Percentiles rank a stretch among this genome's conserved stretches.
Evolutionary conservation across 768 basidiomycete species (phyloP).

Genomic region (Naganishia kalamii): DNA sequence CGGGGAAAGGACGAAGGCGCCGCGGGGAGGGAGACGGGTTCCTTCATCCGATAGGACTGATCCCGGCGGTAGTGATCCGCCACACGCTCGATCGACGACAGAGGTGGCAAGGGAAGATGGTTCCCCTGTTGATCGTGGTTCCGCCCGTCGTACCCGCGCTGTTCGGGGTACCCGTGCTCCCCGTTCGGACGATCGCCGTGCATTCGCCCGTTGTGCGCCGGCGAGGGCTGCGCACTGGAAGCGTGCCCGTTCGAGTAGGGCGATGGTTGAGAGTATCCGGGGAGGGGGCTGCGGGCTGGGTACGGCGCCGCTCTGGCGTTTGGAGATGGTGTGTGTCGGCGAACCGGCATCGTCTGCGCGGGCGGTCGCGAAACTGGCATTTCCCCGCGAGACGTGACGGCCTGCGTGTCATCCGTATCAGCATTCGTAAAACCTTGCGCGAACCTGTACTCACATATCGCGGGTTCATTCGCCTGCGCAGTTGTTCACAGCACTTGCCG

Average conservation of each 20-base stretch:
- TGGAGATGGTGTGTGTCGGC: neutral
- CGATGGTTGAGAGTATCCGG: neutral
- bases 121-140: neutral
- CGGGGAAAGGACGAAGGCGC: neutral
- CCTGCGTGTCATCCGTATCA: neutral
- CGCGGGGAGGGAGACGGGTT: neutral
- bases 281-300: neutral
- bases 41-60: neutral
- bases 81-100: constrained; percentile 6
- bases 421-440: neutral
- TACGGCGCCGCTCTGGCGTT: neutral
- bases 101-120: constrained; percentile 2
- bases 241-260: neutral
- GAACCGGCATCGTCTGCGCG: neutral
- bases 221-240: neutral
- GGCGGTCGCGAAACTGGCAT: neutral
- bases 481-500: constrained; percentile 21
- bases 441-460: constrained; percentile 20
- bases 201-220: neutral
- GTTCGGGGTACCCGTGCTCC: neutral
- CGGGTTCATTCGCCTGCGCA: constrained; percentile 24
- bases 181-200: neutral
- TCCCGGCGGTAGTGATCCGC: constrained; percentile 13
- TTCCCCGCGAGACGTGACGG: neutral
- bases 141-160: neutral